phyloP scores from a whole-genome alignment of 768 basidiomycete genomes.

The Clavulina sp. region DNA sequence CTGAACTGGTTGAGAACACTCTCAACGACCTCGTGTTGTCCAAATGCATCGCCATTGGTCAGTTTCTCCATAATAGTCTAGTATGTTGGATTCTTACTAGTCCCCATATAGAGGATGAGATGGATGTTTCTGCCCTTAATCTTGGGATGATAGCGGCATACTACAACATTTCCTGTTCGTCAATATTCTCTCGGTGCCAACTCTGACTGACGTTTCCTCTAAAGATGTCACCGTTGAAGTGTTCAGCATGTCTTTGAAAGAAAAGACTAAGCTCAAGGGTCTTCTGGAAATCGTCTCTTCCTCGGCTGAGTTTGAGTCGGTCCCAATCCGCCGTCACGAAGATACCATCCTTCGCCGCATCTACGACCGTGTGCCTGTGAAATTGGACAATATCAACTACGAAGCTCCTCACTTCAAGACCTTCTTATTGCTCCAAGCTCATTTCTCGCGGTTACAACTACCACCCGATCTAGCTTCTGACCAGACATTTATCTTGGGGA shows the following conservation, averaged over 20 bases:
- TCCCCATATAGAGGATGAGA: constrained; percentile 55
- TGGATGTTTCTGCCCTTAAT: constrained; percentile 83
- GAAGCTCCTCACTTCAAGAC: constrained; percentile 97
- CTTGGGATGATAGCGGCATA: constrained; percentile 97
- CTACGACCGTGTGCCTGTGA: constrained; percentile 94
- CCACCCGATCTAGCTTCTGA: constrained; percentile 90
- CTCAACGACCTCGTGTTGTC: constrained; percentile 81
- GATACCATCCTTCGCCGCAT: constrained; percentile 68
- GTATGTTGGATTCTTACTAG: background rate
- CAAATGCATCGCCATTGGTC: constrained; percentile 84
- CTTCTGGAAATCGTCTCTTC: constrained; percentile 93
- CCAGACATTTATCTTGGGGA: constrained; percentile 72
- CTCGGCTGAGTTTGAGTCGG: constrained; percentile 86
- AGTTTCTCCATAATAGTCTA: constrained; percentile 12
- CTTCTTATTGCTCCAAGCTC: constrained; percentile 88
- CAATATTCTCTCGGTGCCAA: background rate
- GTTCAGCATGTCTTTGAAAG: constrained; percentile 86
- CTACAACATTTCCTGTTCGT: constrained; percentile 81
- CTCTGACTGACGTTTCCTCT: constrained; percentile 9
- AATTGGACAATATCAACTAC: constrained; percentile 61
- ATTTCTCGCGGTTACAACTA: constrained; percentile 83
- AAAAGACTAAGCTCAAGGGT: constrained; percentile 92
- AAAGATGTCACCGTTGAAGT: constrained; percentile 92
- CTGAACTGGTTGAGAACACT: constrained; percentile 89
- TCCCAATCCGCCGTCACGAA: constrained; percentile 92